Evolutionary conservation across 2,329 filamentous ascomycete species (phyloP), one percentile per base, ranked within the genome.

Genomic region (Keithomyces neogunnii): DNA sequence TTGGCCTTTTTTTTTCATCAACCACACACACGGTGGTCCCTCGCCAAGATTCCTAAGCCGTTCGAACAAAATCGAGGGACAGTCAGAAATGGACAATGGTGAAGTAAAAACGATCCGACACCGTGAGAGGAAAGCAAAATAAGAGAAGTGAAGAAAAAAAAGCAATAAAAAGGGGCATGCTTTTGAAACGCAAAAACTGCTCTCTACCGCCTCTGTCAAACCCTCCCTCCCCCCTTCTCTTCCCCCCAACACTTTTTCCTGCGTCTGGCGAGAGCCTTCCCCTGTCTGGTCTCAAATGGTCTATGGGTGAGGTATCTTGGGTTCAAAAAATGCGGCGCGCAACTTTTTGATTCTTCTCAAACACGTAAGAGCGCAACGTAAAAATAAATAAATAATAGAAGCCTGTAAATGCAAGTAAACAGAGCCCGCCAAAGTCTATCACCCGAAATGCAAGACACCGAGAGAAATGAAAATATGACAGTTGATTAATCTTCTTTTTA

Each of bases 301-400:
- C 72, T 74, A 74, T 73, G 64, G 64, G 63, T 63, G 63, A 74
- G 72, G 74, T 76, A 76, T 76, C 73, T 74, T 74, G 68, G 51
- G 67, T 68, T 66, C 62, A 63, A 50, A 48, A 38, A 42, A 38
- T 28, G 42, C 43, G 39, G 64, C 62, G 63, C 63, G 67, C 67
- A 73, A 71, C 71, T 60, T 74, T 19, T 74, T 74, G 70, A 66
- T 61, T 61, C 59, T 69, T 69, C 70, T 69, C 66, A 69, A 69
- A 71, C 69, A 61, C 69, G 62, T 52, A 50, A 38, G 43, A 47
- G 45, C 33, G 52, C 52, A 50, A 47, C 19, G 19, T 19, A 36
- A 32, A 44, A 40, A 32, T 49, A 54, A 45, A 40, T 44, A 9
- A 44, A 11, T 29, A 29, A 19, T 44, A 39, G 64, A 71, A 70